Evolutionary conservation across 2,329 filamentous ascomycete genomes (phyloP).

Genomic region (Cucurbitaria berberidis): DNA sequence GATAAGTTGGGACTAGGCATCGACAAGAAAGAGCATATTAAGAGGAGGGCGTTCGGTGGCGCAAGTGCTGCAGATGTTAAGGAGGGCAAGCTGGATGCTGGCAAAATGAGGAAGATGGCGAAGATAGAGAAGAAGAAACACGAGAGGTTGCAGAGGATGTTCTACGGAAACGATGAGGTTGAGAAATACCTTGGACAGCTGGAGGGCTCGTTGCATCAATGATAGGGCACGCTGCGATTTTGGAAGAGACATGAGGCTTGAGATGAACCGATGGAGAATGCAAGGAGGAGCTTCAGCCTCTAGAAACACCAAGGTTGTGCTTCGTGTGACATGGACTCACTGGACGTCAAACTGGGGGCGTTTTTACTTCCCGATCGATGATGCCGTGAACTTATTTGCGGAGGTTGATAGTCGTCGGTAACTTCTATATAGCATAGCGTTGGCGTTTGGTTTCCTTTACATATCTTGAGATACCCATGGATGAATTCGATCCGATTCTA

Average conservation of each 20-base stretch:
- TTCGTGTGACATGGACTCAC: background rate
- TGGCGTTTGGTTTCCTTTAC: background rate
- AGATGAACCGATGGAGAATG: background rate
- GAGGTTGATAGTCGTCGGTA: background rate
- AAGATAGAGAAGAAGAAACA: conserved; percentile 67
- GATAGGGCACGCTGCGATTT: background rate
- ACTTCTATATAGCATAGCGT: background rate
- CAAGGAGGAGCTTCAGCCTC: too few relatives aligned
- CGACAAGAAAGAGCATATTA: conserved; percentile 48
- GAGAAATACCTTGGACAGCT: conserved; percentile 70
- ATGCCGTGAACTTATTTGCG: background rate
- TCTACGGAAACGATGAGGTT: conserved; percentile 77
- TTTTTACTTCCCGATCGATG: too few relatives aligned
- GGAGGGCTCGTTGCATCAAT: background rate
- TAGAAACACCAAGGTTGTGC: background rate
- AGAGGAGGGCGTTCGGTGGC: conserved; percentile 47
- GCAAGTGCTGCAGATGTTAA: conserved; percentile 45
- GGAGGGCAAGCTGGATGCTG: conserved; percentile 65
- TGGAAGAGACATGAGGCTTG: background rate
- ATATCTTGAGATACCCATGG: background rate
- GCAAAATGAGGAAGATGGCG: conserved; percentile 68
- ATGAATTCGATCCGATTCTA: background rate
- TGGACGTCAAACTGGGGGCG: too few relatives aligned
- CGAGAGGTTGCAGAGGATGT: conserved; percentile 70
- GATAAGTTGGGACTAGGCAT: conserved; percentile 77